phyloP scores from a whole-genome alignment of 2,329 filamentous ascomycete species.

The Fusarium luffae region DNA sequence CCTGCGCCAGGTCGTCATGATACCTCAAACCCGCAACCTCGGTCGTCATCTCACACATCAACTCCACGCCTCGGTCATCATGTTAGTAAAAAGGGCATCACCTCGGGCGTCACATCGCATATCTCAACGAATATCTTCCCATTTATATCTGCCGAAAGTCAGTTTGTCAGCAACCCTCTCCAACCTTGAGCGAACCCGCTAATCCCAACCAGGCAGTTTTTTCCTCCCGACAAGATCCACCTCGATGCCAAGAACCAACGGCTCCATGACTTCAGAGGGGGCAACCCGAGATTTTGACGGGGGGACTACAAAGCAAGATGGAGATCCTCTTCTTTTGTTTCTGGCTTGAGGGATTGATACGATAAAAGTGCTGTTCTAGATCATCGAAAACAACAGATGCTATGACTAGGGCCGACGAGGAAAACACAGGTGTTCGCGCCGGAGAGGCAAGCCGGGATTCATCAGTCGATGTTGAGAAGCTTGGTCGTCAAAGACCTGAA shows the following conservation, averaged over 20 bases:
- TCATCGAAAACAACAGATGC: not conserved
- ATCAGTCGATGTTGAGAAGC: constrained; percentile 39
- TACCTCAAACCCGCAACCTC: not conserved
- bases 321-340: constrained; percentile 1
- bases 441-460: constrained; percentile 11
- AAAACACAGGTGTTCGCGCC: constrained; percentile 15
- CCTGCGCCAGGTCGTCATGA: not conserved
- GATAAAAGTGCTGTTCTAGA: not conserved
- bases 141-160: not conserved
- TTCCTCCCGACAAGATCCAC: constrained; percentile 12
- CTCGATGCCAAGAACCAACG: constrained; percentile 4
- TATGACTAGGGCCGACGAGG: constrained; percentile 33
- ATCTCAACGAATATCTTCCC: not conserved
- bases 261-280: constrained; percentile 11
- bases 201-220: constrained; percentile 28
- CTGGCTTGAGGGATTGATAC: not conserved
- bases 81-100: constrained; percentile 8
- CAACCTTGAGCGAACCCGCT: not conserved
- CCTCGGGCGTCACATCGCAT: constrained; percentile 18
- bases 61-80: constrained; percentile 24
- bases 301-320: constrained; percentile 18
- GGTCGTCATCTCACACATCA: constrained; percentile 29
- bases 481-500: constrained; percentile 43
- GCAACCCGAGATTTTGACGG: constrained; percentile 22
- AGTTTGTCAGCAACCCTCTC: constrained; percentile 22